phyloP scores from a whole-genome alignment of 345 rosid genomes.

The Xanthoceras sorbifolium region DNA sequence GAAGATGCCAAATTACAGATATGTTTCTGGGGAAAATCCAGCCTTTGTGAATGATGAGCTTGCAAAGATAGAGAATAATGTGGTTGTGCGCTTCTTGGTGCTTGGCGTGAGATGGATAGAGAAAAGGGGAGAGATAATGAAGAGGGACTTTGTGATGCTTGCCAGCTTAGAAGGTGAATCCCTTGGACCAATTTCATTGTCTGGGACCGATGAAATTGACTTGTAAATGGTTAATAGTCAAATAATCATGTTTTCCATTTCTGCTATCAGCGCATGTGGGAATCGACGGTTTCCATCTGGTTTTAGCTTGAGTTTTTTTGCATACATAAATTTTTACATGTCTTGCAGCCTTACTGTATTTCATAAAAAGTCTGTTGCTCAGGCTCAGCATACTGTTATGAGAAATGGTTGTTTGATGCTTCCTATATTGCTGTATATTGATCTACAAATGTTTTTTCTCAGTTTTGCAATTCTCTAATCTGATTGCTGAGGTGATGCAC shows the following conservation, averaged over 20 bases:
- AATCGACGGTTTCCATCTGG: neutral
- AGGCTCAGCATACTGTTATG: neutral
- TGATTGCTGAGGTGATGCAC: neutral
- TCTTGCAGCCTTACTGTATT: neutral
- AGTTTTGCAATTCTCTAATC: neutral
- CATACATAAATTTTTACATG: neutral
- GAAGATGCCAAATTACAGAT: constrained; percentile 35
- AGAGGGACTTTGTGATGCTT: constrained; percentile 31
- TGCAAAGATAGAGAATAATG: constrained; percentile 28
- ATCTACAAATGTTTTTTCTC: neutral
- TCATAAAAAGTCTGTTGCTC: neutral
- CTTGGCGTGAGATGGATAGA: constrained; percentile 36
- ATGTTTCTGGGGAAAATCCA: constrained; percentile 22
- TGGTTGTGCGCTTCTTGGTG: constrained; percentile 33
- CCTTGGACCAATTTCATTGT: constrained; percentile 35
- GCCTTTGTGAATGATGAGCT: constrained; percentile 26
- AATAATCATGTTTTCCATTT: neutral
- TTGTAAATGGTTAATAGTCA: constrained; percentile 15
- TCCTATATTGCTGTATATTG: neutral
- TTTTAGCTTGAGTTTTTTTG: neutral
- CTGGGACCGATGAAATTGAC: constrained; percentile 31
- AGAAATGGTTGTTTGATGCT: neutral
- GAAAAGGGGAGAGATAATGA: neutral
- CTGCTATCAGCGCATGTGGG: neutral
- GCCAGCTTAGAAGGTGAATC: constrained; percentile 33